phyloP scores from a whole-genome alignment of 2,329 filamentous ascomycete species.

The Hymenoscyphus infarciens region DNA sequence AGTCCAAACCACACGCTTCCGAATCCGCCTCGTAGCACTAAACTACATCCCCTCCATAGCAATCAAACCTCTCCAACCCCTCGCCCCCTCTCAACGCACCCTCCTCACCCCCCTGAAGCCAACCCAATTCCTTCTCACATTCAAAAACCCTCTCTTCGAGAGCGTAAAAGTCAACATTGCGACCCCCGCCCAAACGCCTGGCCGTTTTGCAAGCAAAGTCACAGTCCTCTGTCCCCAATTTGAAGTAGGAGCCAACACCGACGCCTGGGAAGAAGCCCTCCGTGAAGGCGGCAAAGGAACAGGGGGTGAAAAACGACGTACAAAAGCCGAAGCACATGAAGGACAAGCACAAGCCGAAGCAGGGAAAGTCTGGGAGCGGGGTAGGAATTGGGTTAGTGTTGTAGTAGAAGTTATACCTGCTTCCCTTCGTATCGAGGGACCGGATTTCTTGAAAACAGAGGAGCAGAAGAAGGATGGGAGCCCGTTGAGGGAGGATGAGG shows the following conservation, averaged over 20 bases:
- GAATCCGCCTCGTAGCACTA: constrained; percentile 84
- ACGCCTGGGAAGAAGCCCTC: constrained; percentile 88
- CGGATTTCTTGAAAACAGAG: constrained; percentile 32
- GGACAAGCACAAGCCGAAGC: constrained; percentile 64
- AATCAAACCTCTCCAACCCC: constrained; percentile 57
- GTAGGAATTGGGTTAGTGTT: constrained; percentile 91
- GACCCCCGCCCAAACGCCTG: constrained; percentile 75
- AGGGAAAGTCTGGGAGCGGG: constrained; percentile 94
- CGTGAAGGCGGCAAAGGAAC: constrained; percentile 37
- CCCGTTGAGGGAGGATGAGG: constrained; percentile 56
- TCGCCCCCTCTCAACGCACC: constrained; percentile 29
- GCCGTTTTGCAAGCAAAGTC: constrained; percentile 72
- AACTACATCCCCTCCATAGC: constrained; percentile 83
- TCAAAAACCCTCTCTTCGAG: constrained; percentile 94
- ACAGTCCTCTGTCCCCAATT: constrained; percentile 94
- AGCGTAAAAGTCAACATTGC: constrained; percentile 82
- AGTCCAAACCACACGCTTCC: constrained; percentile 82
- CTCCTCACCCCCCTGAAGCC: constrained; percentile 44
- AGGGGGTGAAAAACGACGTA: constrained; percentile 40
- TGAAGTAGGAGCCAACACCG: constrained; percentile 90
- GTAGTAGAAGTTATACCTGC: constrained; percentile 81
- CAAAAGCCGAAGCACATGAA: constrained; percentile 35
- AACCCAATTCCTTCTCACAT: constrained; percentile 79
- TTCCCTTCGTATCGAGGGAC: constrained; percentile 27
- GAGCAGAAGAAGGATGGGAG: constrained; percentile 40